Evolutionary conservation across 2,329 filamentous ascomycete species (phyloP).

Genomic region (Penicillium sclerotiorum): DNA sequence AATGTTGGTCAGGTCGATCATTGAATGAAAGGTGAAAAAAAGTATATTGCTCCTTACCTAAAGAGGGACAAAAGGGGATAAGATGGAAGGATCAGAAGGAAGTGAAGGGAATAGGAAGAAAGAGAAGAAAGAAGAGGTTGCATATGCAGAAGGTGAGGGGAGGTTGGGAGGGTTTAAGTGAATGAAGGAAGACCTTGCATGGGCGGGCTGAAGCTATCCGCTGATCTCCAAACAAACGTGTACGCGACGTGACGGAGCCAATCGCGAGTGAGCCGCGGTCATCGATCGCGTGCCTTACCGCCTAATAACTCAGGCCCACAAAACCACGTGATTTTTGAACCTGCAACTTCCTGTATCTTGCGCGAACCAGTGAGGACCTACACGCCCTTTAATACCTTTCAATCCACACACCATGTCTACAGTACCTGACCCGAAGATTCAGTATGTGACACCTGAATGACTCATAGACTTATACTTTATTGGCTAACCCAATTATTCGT

Average conservation of each 20-base stretch:
- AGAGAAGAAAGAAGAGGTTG: constrained; percentile 10
- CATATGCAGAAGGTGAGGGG: constrained; percentile 22
- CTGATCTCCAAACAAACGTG: constrained; percentile 37
- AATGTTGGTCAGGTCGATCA: constrained; percentile 28
- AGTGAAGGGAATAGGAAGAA: constrained; percentile 13
- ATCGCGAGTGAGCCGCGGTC: constrained; percentile 31
- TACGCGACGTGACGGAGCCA: constrained; percentile 46
- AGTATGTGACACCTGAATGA: constrained; percentile 54
- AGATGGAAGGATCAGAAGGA: constrained; percentile 2
- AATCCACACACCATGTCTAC: constrained; percentile 55
- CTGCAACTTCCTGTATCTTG: constrained; percentile 15
- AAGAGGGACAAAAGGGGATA: too few species aligned
- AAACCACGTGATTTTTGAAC: constrained; percentile 21
- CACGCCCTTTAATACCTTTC: constrained; percentile 31
- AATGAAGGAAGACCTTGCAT: constrained; percentile 39
- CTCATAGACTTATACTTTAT: constrained; percentile 14
- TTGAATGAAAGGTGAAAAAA: constrained; percentile 8
- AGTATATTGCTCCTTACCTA: constrained; percentile 17
- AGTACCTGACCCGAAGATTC: constrained; percentile 65
- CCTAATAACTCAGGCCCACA: neutral
- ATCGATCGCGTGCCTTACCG: constrained; percentile 3
- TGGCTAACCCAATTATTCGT: constrained; percentile 23
- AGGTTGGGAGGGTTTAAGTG: constrained; percentile 26
- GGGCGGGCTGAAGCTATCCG: constrained; percentile 33
- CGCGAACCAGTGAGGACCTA: constrained; percentile 7